Evolutionary conservation across 208 protist genomes (phyloP).

Genomic region (Leptomonas pyrrhocoris): DNA sequence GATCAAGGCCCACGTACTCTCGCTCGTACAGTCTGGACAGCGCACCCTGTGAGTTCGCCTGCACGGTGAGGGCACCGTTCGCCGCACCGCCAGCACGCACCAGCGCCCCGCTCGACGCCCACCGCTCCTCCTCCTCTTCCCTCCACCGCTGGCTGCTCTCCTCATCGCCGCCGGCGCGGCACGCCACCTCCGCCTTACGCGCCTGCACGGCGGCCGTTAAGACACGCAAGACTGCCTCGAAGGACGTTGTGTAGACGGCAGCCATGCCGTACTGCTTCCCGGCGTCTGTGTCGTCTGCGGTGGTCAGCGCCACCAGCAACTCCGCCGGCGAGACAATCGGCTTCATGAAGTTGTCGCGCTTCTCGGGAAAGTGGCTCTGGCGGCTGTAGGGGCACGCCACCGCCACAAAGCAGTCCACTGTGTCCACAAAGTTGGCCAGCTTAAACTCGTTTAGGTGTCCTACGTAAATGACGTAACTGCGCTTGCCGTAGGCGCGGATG

Average conservation of each 20-base stretch:
- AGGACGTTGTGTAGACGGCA: slow-evolving; percentile 65
- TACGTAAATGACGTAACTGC: slow-evolving; percentile 89
- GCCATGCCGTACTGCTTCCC: slow-evolving; percentile 57
- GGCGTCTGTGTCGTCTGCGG: slow-evolving; percentile 25
- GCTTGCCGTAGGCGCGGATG: slow-evolving; percentile 69
- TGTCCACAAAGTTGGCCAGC: slow-evolving; percentile 91
- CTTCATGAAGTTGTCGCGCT: slow-evolving; percentile 82
- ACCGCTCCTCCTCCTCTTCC: slow-evolving; percentile 17
- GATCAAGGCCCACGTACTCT: slow-evolving; percentile 78
- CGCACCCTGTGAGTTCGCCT: slow-evolving; percentile 39
- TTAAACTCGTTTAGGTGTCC: slow-evolving; percentile 94
- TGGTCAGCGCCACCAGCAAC: slow-evolving; percentile 76
- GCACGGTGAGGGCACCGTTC: slow-evolving; percentile 28
- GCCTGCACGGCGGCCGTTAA: slow-evolving; percentile 25
- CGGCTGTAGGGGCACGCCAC: slow-evolving; percentile 89
- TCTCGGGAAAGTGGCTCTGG: slow-evolving; percentile 72
- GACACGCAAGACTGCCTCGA: slow-evolving; percentile 44
- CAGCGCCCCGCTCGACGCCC: slow-evolving; percentile 21
- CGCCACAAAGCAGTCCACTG: slow-evolving; percentile 86
- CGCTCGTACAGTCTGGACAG: slow-evolving; percentile 74
- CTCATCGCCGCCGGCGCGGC: slow-evolving; percentile 6
- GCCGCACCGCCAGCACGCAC: slow-evolving; percentile 20
- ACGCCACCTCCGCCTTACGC: background rate
- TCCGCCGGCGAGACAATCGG: slow-evolving; percentile 89
- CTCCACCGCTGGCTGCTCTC: background rate